Conservation (phyloP, 768 basidiomycete genomes). For the Clathrus columnatus region DNA sequence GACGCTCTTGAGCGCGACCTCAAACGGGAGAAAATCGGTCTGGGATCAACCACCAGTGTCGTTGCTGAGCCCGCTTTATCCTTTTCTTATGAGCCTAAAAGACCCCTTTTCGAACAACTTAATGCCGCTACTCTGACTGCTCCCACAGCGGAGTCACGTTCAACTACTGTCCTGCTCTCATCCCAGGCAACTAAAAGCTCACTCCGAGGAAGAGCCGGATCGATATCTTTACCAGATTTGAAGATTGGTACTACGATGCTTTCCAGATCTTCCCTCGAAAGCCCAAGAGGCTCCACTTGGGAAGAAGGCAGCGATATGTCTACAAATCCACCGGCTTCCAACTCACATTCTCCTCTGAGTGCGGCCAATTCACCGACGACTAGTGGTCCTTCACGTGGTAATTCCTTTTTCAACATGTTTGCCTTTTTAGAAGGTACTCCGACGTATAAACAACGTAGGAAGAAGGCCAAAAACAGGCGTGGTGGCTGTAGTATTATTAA, state of each 20-base stretch:
- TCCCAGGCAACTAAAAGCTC: neutral
- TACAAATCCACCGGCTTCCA: neutral
- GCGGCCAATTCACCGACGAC: neutral
- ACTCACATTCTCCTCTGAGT: neutral
- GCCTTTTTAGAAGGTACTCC: conserved; percentile 80
- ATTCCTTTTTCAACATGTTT: conserved; percentile 49
- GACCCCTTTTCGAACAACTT: conserved; percentile 86
- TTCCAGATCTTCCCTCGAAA: conserved; percentile 18
- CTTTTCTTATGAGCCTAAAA: conserved; percentile 81
- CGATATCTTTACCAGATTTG: neutral
- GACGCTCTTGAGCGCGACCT: conserved; percentile 94
- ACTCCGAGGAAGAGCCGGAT: neutral
- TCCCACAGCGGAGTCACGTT: neutral
- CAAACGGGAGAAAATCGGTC: conserved; percentile 88
- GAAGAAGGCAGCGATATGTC: neutral
- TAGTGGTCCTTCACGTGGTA: neutral
- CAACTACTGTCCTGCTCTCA: neutral
- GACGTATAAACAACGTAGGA: conserved; percentile 81
- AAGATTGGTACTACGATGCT: neutral
- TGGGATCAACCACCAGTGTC: conserved; percentile 72
- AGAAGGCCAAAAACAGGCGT: conserved; percentile 44
- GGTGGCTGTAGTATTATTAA: conserved; percentile 19
- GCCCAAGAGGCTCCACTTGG: neutral
- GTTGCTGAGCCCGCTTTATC: conserved; percentile 78
- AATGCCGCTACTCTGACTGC: neutral